A percentile compares a stretch with the other conserved stretches of the same genome.
phyloP scores from a whole-genome alignment of 257 asterid genomes.

The Solanum etuberosum region DNA sequence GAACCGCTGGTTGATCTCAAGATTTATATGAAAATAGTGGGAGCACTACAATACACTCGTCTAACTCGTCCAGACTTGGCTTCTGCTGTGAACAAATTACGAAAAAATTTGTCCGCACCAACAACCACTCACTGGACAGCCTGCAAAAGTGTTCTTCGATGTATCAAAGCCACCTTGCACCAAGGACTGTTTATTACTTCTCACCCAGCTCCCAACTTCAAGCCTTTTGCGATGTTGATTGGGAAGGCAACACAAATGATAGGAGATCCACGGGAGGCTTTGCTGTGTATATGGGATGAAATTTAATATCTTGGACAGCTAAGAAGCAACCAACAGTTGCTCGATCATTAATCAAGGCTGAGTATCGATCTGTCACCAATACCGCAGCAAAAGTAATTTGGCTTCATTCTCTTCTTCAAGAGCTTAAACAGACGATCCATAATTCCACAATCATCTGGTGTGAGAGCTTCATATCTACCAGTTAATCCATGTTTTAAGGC shows the following conservation, averaged over 20 bases:
- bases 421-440: background rate
- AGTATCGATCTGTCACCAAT: background rate
- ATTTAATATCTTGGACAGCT: background rate
- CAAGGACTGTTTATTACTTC: background rate
- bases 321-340: background rate
- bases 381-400: background rate
- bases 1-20: background rate
- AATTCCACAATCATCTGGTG: background rate
- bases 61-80: background rate
- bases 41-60: background rate
- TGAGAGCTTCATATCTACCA: background rate
- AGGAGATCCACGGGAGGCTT: background rate
- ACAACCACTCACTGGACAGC: background rate
- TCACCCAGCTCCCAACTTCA: background rate
- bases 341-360: background rate
- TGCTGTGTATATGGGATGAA: background rate
- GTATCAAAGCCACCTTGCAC: background rate
- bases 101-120: background rate
- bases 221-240: background rate
- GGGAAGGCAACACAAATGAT: background rate
- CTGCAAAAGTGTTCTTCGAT: background rate
- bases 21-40: background rate
- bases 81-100: background rate
- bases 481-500: background rate
- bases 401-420: background rate